Conservation (phyloP, 331 rosid species). For the Acacia concinna region DNA sequence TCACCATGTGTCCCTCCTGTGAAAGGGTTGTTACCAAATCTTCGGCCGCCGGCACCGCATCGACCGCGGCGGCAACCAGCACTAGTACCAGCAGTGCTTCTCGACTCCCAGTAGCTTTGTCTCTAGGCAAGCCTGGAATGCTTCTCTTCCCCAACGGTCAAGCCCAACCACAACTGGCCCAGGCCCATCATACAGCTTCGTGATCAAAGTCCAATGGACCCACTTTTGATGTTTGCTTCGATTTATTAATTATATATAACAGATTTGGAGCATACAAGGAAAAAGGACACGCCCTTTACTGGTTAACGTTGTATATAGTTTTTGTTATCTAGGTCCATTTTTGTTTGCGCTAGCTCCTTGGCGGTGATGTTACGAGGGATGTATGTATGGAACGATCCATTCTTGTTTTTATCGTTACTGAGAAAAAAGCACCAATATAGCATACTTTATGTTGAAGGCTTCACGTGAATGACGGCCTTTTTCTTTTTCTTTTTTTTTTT, state of each 20-base stretch:
- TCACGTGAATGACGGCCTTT: not conserved
- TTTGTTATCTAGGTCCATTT: constrained; percentile 2
- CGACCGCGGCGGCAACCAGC: constrained; percentile 13
- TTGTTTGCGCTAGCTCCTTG: constrained; percentile 11
- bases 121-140: constrained; percentile 34
- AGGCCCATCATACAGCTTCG: constrained; percentile 37
- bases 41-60: constrained; percentile 10
- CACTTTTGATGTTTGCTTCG: not conserved
- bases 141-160: constrained; percentile 30
- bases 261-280: not conserved
- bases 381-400: not conserved
- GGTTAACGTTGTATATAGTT: constrained; percentile 22
- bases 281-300: not conserved
- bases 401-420: not conserved
- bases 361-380: not conserved
- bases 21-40: constrained; percentile 55
- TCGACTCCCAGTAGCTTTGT: constrained; percentile 16
- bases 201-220: constrained; percentile 17
- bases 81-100: not conserved
- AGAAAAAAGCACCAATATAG: not conserved
- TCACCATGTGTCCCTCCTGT: constrained; percentile 81
- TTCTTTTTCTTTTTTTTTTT: not conserved
- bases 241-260: not conserved
- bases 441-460: not conserved
- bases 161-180: constrained; percentile 41